Base-by-base conservation (phyloP, 148 eudicot species). In the Rhododendron ferrugineum region DNA sequence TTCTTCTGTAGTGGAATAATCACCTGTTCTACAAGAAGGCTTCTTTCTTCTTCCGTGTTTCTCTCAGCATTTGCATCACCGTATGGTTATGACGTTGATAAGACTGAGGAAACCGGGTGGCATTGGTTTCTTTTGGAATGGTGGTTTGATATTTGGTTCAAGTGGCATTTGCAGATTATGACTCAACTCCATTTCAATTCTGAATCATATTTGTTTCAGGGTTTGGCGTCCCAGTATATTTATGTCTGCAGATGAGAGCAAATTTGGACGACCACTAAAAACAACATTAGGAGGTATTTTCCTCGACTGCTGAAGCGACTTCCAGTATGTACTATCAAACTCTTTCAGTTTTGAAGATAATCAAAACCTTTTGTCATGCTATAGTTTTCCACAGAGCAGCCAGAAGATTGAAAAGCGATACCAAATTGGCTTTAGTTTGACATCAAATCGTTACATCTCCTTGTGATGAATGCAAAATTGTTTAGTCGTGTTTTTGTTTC, bases 321-420 rank as follows among this genome's bases (percentile, higher is more conserved):
- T 44, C 11, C 5, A n/a, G 32, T 44, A 78, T n/a, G 13, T 22
- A 46, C 32, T 78, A 14, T 28, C 20, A 3, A 26, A 4, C 22
- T 47, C 52, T n/a, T n/a, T 47, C 81, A 46, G 60, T 78, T 78
- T 28, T 42, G 11, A 77, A 77, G 80, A 77, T 77, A n/a, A 77
- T 20, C 80, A 26, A 44, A 44, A 44, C 37, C 77, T 34, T 73
- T 0, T 32, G 20, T 34, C 42, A 32, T 72, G 20, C 77, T 28
- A 68, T 11, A 60, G 15, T 68, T 28, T 32, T 34, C 34, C 16
- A 73, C 74, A 6, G 46, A 30, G 76, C 18, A 30, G 76, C 76
- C 76, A 28, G 40, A 32, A 32, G 76, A 34, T 72, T 13, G 40
- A 36, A 32, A 28, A 32, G 76, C 22, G 1, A 14, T 70, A 30